Evolutionary conservation across 345 rosid species (phyloP).

Genomic region (Cardamine resedifolia): DNA sequence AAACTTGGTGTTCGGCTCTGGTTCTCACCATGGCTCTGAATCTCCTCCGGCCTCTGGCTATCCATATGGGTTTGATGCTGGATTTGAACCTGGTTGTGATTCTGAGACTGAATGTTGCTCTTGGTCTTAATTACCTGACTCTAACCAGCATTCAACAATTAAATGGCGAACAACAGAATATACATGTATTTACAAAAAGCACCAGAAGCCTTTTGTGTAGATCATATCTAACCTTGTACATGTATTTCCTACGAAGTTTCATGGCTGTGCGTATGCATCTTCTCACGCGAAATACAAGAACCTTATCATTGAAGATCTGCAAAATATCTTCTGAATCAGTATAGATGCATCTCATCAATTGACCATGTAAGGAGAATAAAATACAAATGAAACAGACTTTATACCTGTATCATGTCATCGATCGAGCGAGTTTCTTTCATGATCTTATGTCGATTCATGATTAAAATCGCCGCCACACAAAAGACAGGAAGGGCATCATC

Average conservation of each 20-base stretch:
- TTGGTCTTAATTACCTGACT: conserved; percentile 56
- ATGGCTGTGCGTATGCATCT: conserved; percentile 72
- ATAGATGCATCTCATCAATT: conserved; percentile 14
- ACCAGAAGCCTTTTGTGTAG: not conserved
- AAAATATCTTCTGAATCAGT: conserved; percentile 27
- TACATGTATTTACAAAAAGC: too few relatives aligned
- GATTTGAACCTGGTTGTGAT: conserved; percentile 27
- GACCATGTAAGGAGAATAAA: not conserved
- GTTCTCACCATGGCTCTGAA: conserved; percentile 34
- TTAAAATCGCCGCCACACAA: conserved; percentile 88
- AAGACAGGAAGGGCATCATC: conserved; percentile 77
- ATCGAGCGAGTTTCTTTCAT: conserved; percentile 76
- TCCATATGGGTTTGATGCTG: conserved; percentile 36
- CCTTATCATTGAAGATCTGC: conserved; percentile 90
- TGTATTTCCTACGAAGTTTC: conserved; percentile 81
- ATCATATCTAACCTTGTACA: conserved; percentile 61
- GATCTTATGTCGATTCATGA: conserved; percentile 84
- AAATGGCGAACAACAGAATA: conserved; percentile 27
- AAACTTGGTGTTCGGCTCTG: conserved; percentile 31
- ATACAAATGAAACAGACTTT: conserved; percentile 8
- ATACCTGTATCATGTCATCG: conserved; percentile 92
- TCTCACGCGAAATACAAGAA: conserved; percentile 65
- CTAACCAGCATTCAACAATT: conserved; percentile 36
- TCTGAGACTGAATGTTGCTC: conserved; percentile 35
- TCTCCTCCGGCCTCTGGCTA: conserved; percentile 30